Base-by-base conservation (phyloP, 148 eudicot species). In the Vaccinium myrtillus region DNA sequence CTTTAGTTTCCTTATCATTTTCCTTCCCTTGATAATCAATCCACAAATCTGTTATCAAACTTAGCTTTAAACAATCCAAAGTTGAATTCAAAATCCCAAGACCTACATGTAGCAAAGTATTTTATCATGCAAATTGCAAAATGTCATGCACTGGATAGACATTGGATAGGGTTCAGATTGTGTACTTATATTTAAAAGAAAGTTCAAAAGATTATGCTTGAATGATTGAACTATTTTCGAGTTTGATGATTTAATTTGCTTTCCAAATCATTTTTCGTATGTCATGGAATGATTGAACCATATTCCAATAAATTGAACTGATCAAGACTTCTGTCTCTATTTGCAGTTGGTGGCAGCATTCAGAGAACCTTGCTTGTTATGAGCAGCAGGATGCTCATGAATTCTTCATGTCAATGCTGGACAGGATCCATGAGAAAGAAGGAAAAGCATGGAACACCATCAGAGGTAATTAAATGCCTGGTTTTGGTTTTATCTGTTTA, bases 331-430 rank as follows among this genome's bases (percentile, higher is more conserved):
- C 23, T 65, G 83, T 87, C 89, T 87, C 14, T 50, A 63, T 83
- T 79, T 84, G 86, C 92, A 93, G 95, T 91, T 93, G 94, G 95
- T 93, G 95, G 95, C 81, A 90, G 87, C 95, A 89, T 88, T 90
- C 93, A 8, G 92, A 90, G 77, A 90, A 93, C 81, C 90, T 89
- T 82, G 95, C 95, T 48, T 90, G 92, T 80, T 93, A 93, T 84
- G 95, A 93, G 86, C 94, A 93, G 86, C 94, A 93, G 87, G 95
- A 93, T 88, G 95, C 95, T 67, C 95, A 93, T 86, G 95, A 92
- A 81, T 93, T 93, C 90, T 91, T 93, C 87, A 92, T 93, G 82
- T 89, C 95, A 32, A 83, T 92, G 46, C 91, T 93, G 83, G 94
- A 92, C 67, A 89, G 89, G 83, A 90, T 93, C 55, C 95, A 93